Base-by-base conservation (phyloP, 2,329 filamentous ascomycete genomes). In the Ceratocystis diversiconidia region DNA sequence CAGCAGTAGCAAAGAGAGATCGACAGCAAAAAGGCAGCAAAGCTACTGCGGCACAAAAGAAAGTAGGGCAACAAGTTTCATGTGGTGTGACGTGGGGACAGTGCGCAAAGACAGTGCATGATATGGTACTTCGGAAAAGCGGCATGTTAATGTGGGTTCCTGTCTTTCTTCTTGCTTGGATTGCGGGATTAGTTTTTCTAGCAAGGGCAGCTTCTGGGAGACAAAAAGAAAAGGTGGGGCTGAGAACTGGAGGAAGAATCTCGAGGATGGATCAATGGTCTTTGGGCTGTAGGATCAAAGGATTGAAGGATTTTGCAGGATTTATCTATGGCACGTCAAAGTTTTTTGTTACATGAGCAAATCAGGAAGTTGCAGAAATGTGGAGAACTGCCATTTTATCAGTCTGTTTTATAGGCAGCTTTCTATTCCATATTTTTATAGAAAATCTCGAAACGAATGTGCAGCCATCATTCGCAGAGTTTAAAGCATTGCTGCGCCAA, bases 1-100 rank as follows among this genome's bases (percentile, higher is more conserved):
- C 46, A 50, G 46, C 19, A 22, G n/a, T 7, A n/a, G 6, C 19
- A 50, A 25, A 5, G n/a, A 50, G n/a, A 50, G 22, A 22, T n/a
- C 46, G n/a, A 12, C 36, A 12, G 36, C 8, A 10, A 41, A 12
- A 3, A 1, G n/a, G 36, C 36, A 41, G 36, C 8, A 10, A 41
- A 12, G 36, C 2, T 41, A 41, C 36, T 41, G 8, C 2, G 36
- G 36, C 36, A 41, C 36, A 8, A 41, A 41, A 41, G 36, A 41
- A 41, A 41, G 36, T 41, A 41, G 36, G 36, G 36, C 36, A 41
- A 41, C 36, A 41, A 41, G 52, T 57, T 57, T 57, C 52, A 57
- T 57, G 52, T 57, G 25, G 52, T 57, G 52, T 57, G 52, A 57
- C 52, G 52, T 57, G 52, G 52, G 22, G 3, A 30, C 46, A 50